These are phyloP conservation scores for Nicotiana obtusifolia DNA, from an alignment of 257 asterid species.

Conservation along the genomic window DNA sequence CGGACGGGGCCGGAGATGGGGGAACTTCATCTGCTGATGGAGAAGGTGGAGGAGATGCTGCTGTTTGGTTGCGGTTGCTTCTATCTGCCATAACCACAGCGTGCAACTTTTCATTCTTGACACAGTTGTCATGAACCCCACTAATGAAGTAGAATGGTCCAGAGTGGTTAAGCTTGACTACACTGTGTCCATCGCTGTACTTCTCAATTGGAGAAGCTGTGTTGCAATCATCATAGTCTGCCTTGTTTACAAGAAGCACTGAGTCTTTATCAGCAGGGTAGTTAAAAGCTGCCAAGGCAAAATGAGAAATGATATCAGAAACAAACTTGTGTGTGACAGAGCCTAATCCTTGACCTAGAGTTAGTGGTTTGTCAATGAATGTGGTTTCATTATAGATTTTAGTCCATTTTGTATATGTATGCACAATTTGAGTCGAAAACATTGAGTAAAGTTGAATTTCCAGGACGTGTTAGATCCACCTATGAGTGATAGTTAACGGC, in stretches of 20 bases:
- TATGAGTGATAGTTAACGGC: background rate
- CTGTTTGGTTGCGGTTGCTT: constrained; percentile 24
- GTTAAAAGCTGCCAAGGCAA: constrained; percentile 50
- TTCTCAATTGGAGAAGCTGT: constrained; percentile 37
- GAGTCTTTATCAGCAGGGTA: constrained; percentile 54
- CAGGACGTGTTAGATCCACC: too few relatives aligned
- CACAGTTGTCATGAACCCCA: constrained; percentile 60
- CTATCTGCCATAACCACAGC: constrained; percentile 74
- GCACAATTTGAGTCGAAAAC: background rate
- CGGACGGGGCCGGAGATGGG: constrained; percentile 42
- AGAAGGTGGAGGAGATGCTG: constrained; percentile 27
- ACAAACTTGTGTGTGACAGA: background rate
- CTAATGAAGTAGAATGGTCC: constrained; percentile 78
- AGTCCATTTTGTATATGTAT: background rate
- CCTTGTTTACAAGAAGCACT: constrained; percentile 54
- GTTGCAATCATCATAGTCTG: constrained; percentile 51
- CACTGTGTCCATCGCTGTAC: constrained; percentile 51
- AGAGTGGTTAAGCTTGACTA: constrained; percentile 37
- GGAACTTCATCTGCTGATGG: constrained; percentile 14
- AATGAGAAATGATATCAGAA: background rate
- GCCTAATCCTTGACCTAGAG: background rate
- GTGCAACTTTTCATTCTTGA: constrained; percentile 51
- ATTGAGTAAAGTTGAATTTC: background rate
- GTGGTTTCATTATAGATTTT: background rate
- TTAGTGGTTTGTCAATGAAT: background rate